phyloP scores from a whole-genome alignment of 768 basidiomycete genomes.

The Lyophyllum decastes region DNA sequence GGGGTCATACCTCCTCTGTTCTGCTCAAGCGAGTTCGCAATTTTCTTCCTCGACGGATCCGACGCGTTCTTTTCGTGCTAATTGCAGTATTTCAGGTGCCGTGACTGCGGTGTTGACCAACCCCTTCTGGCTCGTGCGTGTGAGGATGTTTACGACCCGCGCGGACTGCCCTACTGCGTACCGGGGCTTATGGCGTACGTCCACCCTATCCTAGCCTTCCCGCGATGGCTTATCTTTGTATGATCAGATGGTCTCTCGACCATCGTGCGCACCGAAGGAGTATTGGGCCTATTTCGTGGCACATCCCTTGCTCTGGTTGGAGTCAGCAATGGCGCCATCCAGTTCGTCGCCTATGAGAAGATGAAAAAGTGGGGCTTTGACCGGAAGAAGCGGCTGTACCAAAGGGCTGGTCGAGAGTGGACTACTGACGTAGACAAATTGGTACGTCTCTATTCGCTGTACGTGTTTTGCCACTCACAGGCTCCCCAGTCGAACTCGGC shows the following conservation, averaged over 20 bases:
- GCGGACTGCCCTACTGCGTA: conserved; percentile 72
- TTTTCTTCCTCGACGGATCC: conserved; percentile 16
- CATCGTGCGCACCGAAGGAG: conserved; percentile 74
- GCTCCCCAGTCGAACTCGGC: conserved; percentile 76
- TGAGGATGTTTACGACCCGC: conserved; percentile 90
- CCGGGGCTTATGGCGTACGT: conserved; percentile 74
- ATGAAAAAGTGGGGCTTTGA: conserved; percentile 91
- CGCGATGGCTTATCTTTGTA: neutral
- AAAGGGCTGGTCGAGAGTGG: conserved; percentile 63
- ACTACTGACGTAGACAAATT: conserved; percentile 80
- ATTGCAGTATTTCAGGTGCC: conserved; percentile 60
- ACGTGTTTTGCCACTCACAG: neutral
- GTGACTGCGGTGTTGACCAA: conserved; percentile 94
- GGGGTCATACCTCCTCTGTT: conserved; percentile 80
- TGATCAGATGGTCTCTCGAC: conserved; percentile 62
- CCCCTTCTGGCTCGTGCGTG: conserved; percentile 97
- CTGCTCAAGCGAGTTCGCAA: conserved; percentile 94
- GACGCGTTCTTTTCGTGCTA: conserved; percentile 9
- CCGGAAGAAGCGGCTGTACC: conserved; percentile 65
- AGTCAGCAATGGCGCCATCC: conserved; percentile 91
- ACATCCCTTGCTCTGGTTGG: conserved; percentile 88
- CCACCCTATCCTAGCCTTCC: neutral
- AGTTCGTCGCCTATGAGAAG: conserved; percentile 96
- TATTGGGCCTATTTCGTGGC: conserved; percentile 82
- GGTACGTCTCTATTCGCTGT: conserved; percentile 46